Evolutionary conservation across 345 rosid species (phyloP), one percentile per base, ranked within the genome.

Genomic region (Lepidium aucheri): DNA sequence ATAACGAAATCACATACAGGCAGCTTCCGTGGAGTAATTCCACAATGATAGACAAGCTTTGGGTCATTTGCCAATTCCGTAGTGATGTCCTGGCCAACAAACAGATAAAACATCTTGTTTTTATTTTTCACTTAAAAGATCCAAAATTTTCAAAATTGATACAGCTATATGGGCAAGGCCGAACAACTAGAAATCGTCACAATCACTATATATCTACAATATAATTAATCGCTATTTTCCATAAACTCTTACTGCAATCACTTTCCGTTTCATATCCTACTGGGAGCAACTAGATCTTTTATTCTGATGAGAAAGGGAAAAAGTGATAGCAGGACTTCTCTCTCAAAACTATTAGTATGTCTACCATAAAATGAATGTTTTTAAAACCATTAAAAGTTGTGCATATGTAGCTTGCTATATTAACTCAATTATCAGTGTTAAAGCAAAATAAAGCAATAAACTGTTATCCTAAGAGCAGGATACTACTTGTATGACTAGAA

Each of bases 41-140:
- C 97, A 77, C 96, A 88, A 76, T 89, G 93, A 79, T 82, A 88
- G 46, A 91, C 95, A 70, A 89, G 93, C 84, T 89, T 94, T 41
- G 91, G 84, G 65, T 94, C 96, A 76, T 80, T 85, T 54, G 87
- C 63, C 81, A 91, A 78, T 80, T 84, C 97, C 62, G 79, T 55
- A 60, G 85, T 28, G 49, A 94, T 82, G 82, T 84, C 87, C 97
- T 94, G 88, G 28, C 60, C 56, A 66, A 42, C 61, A 42, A 58
- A 74, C 74, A 41, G 33, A 61, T 20, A 59, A 46, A 53, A 8
- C 14, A 43, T n/a, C 24, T 60, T 28, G 52, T 68, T 72, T 53
- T 49, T n/a, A n/a, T n/a, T n/a, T 62, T 24, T 49, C 54, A 50
- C 22, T 60, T 16, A 53, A 63, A 38, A 67, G 12, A 41, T 60